These are phyloP conservation scores for Sporisorium scitamineum DNA, from an alignment of 1,284 basidiomycete species.

Conservation along the genomic window DNA sequence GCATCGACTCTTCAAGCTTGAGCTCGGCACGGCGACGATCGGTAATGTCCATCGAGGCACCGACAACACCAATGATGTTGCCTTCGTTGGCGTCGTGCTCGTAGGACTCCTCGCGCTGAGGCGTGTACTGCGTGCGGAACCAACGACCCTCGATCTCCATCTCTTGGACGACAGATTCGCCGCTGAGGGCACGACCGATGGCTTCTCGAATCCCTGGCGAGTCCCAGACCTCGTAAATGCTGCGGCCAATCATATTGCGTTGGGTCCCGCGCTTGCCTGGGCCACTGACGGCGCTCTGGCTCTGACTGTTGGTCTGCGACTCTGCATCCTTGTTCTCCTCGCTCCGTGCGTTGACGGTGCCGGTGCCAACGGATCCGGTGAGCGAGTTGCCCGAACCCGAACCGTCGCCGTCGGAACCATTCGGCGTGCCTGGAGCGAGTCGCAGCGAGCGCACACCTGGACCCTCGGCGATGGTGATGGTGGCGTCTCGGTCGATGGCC, in stretches of 20 bases:
- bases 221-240: slow-evolving; percentile 62
- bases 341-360: slow-evolving; percentile 25
- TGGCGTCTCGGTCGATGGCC: slow-evolving; percentile 59
- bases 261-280: slow-evolving; percentile 39
- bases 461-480: slow-evolving; percentile 63
- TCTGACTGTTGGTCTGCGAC: slow-evolving; percentile 54
- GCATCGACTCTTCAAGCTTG: slow-evolving; percentile 63
- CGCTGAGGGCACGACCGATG: slow-evolving; percentile 55
- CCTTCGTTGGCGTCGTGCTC: slow-evolving; percentile 49
- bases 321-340: slow-evolving; percentile 48
- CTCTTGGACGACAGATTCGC: slow-evolving; percentile 61
- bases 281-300: slow-evolving; percentile 48
- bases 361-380: slow-evolving; percentile 27
- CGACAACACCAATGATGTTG: slow-evolving; percentile 66
- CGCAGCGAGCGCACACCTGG: slow-evolving; percentile 62
- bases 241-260: slow-evolving; percentile 58
- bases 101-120: slow-evolving; percentile 53
- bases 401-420: slow-evolving; percentile 51
- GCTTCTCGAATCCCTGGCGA: slow-evolving; percentile 54
- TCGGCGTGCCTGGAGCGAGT: slow-evolving; percentile 60
- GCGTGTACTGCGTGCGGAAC: slow-evolving; percentile 65
- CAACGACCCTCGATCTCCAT: slow-evolving; percentile 65
- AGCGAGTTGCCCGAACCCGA: slow-evolving; percentile 43
- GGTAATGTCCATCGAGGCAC: slow-evolving; percentile 69
- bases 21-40: slow-evolving; percentile 66